These are phyloP conservation scores for Nicotiana sylvestris DNA, from an alignment of 257 asterid genomes.

Conservation along the genomic window DNA sequence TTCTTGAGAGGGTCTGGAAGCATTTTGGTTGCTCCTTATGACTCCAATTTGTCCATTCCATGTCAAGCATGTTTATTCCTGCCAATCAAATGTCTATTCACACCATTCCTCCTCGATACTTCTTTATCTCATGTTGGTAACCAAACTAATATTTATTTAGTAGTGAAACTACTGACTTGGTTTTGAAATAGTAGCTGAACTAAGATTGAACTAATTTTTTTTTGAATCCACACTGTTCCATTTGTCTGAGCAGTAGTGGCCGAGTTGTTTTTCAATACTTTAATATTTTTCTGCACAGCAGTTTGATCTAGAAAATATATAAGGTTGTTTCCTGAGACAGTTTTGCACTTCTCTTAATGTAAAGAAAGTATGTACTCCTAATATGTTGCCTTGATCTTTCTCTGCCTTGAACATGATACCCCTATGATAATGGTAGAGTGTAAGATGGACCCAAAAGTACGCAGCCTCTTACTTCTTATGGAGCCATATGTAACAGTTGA, in stretches of 20 bases:
- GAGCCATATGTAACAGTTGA: not conserved
- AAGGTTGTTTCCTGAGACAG: not conserved
- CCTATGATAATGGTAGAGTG: not conserved
- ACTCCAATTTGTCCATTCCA: not conserved
- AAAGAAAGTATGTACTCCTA: not conserved
- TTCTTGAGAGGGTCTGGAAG: constrained; percentile 2
- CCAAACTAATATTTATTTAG: not conserved
- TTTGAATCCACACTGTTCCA: not conserved
- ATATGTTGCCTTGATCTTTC: not conserved
- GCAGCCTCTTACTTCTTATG: not conserved
- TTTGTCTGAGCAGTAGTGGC: not conserved
- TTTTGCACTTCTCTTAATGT: not conserved
- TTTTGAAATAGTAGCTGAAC: not conserved
- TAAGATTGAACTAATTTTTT: not conserved
- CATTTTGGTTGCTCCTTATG: not conserved
- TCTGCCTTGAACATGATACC: not conserved
- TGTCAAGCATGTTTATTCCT: not conserved
- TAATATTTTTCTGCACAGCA: not conserved
- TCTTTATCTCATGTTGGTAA: not conserved
- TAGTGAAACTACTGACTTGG: not conserved
- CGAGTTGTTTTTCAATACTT: not conserved
- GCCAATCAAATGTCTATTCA: not conserved
- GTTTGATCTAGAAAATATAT: not conserved
- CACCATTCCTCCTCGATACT: not conserved
- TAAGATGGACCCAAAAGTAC: not conserved